These are phyloP conservation scores for Trichosporon sp. DNA, from an alignment of 1,284 basidiomycete species.

Conservation along the genomic window DNA sequence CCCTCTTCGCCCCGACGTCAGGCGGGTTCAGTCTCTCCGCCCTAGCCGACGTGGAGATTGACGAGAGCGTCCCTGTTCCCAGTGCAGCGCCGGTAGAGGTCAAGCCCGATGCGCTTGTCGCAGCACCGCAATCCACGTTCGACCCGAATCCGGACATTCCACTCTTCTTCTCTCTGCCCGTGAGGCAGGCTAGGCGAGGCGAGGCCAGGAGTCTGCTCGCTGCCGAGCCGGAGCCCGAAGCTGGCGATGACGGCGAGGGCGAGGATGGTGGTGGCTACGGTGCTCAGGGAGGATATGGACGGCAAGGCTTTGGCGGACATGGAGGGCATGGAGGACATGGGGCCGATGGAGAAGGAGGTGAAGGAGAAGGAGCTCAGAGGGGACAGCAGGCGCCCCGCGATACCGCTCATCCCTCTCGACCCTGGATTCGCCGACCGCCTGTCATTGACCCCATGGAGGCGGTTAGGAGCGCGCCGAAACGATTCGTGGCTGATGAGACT, in stretches of 20 bases:
- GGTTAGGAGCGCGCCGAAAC: slow-evolving; percentile 36
- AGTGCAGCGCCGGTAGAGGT: slow-evolving; percentile 9
- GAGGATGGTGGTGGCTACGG: slow-evolving; percentile 17
- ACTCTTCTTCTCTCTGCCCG: slow-evolving; percentile 38
- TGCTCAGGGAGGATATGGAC: background rate
- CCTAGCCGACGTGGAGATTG: slow-evolving; percentile 41
- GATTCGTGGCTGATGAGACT: slow-evolving; percentile 28
- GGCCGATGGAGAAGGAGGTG: background rate
- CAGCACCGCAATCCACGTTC: slow-evolving; percentile 27
- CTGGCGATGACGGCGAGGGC: slow-evolving; percentile 5
- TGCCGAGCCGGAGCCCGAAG: background rate
- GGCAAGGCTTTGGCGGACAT: background rate
- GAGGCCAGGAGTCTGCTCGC: slow-evolving; percentile 19
- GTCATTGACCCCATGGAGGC: background rate
- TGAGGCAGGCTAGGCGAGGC: slow-evolving; percentile 12
- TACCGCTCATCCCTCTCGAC: background rate
- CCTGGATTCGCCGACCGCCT: background rate
- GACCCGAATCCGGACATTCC: slow-evolving; percentile 32
- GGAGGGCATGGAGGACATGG: background rate
- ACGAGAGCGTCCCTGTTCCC: slow-evolving; percentile 38
- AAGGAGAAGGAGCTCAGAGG: background rate
- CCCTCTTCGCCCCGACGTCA: slow-evolving; percentile 6
- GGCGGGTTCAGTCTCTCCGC: slow-evolving; percentile 35
- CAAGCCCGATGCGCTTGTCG: slow-evolving; percentile 10
- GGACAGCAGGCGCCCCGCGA: background rate